Percentiles rank a stretch among this genome's conserved stretches.
phyloP scores from a whole-genome alignment of 345 rosid genomes.

The Cochlearia excelsa region DNA sequence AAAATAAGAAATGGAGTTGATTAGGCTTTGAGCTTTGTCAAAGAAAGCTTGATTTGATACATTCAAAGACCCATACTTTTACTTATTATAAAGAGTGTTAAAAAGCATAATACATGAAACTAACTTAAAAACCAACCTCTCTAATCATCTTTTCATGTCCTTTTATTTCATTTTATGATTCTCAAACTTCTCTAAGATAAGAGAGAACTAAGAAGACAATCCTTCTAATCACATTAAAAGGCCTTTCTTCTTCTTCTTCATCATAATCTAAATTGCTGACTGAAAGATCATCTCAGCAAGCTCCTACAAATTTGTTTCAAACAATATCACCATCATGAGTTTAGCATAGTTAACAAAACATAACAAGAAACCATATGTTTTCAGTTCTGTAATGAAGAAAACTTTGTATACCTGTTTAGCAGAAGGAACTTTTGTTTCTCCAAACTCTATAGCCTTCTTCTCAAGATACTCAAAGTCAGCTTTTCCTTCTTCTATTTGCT shows the following conservation, averaged over 20 bases:
- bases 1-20: not conserved
- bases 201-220: too few species aligned
- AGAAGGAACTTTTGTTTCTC: conserved; percentile 83
- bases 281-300: conserved; percentile 96
- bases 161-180: not conserved
- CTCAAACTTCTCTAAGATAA: not conserved
- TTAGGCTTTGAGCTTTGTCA: conserved; percentile 3
- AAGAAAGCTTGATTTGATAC: not conserved
- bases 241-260: conserved; percentile 1
- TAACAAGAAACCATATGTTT: not conserved
- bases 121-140: conserved; percentile 9
- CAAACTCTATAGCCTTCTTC: conserved; percentile 81
- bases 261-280: conserved; percentile 31
- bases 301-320: conserved; percentile 50
- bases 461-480: conserved; percentile 84
- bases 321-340: not conserved
- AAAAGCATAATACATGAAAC: conserved; percentile 13
- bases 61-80: conserved; percentile 16
- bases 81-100: conserved; percentile 11
- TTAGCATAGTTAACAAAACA: not conserved
- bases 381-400: conserved; percentile 4
- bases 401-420: conserved; percentile 85
- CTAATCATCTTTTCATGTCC: conserved; percentile 2
- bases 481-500: conserved; percentile 71
- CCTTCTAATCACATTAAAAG: too few species aligned